Base-by-base conservation (phyloP, 306 rosid genomes). In the Cicer pinnatifidum region DNA sequence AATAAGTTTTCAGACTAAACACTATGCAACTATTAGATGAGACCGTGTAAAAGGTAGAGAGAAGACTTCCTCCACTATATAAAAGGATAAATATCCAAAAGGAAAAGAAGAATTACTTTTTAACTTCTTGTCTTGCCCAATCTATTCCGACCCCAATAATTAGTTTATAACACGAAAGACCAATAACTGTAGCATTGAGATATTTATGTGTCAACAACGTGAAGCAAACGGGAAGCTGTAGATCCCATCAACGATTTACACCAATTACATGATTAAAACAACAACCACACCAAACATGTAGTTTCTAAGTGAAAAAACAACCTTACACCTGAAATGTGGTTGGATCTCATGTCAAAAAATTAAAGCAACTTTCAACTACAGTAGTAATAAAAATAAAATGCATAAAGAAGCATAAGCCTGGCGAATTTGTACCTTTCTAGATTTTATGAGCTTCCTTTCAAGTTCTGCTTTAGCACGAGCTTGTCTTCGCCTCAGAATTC, bases 381-480 rank as follows among this genome's bases (percentile, higher is more conserved):
- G 43, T 9, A 45, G 63, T 46, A 47, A 69, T 28, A 28, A 16
- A 50, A 16, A 17, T 54, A 52, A 13, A 0, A 47, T 6, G 50
- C 61, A 75, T n/a, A 64, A 53, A 56, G 35, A 33, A 28, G 45
- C 28, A 38, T 19, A 6, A 40, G 67, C 60, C 16, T 12, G 12
- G 23, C 44, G n/a, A 58, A 41, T 37, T 53, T 53, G 60, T 91
- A 94, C 98, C 98, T 94, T 94, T 83, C 98, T 86, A 66, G 71
- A 85, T 86, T 94, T 94, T 56, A 94, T 88, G 13, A 94, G 86
- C 89, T 91, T 91, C 89, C 38, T 91, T 81, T 89, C 96, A 72
- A 88, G 91, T 86, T 94, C 98, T 52, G 98, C 98, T 77, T 94
- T 94, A 39, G 98, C 97, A 43, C 96, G 97, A 66, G 98, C 98